phyloP scores from a whole-genome alignment of 2,329 filamentous ascomycete species.

The Myriosclerotinia curreyana region DNA sequence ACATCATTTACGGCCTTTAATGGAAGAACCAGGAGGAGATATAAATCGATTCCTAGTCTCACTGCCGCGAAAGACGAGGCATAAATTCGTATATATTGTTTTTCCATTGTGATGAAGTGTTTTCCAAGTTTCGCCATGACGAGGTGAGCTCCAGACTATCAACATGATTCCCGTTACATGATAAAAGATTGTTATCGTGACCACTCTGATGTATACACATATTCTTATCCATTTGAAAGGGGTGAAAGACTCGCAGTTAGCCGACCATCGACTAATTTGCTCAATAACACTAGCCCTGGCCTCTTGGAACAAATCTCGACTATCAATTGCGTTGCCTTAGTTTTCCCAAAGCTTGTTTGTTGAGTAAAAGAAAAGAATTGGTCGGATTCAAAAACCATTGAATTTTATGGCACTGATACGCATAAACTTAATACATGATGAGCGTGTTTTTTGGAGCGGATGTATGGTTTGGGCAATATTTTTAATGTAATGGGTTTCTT shows the following conservation, averaged over 20 bases:
- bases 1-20: not conserved
- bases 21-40: not conserved
- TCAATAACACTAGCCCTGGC: too few species aligned
- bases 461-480: too few species aligned
- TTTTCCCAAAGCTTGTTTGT: too few species aligned
- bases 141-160: not conserved
- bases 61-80: not conserved
- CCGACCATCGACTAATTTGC: too few species aligned
- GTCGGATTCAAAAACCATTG: too few species aligned
- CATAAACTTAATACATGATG: too few species aligned
- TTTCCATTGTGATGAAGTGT: not conserved
- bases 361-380: too few species aligned
- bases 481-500: too few species aligned
- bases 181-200: not conserved
- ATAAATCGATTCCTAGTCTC: not conserved
- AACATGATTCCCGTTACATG: not conserved
- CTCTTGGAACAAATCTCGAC: too few species aligned
- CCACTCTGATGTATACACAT: not conserved
- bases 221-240: conserved; percentile 4
- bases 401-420: too few species aligned
- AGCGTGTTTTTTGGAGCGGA: too few species aligned
- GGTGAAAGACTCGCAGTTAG: not conserved
- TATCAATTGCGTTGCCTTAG: too few species aligned
- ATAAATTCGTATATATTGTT: not conserved
- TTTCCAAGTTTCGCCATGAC: not conserved